Evolutionary conservation across 768 basidiomycete species (phyloP).

Genomic region (Tricholoma saponaceum): DNA sequence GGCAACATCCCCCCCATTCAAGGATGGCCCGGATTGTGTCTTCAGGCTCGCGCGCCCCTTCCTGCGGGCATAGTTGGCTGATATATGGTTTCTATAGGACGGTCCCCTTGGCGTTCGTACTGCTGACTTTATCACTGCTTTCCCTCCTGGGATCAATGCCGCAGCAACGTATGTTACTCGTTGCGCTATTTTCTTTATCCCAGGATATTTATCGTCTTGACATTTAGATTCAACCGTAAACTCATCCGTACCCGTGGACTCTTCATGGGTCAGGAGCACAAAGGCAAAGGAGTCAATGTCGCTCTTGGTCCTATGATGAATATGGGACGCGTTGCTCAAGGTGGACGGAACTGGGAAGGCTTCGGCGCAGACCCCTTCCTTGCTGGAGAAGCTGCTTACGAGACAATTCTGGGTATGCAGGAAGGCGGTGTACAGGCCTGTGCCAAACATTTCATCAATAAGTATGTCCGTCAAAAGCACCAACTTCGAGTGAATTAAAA

Average conservation of each 20-base stretch:
- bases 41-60: constrained; percentile 41
- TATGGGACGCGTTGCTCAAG: constrained; percentile 73
- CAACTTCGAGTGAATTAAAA: constrained; percentile 17
- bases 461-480: constrained; percentile 79
- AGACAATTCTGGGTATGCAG: constrained; percentile 84
- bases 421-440: constrained; percentile 77
- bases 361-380: constrained; percentile 90
- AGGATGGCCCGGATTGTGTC: constrained; percentile 66
- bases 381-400: constrained; percentile 68
- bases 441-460: no score
- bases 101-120: constrained; percentile 77
- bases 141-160: constrained; percentile 78
- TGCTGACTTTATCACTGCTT: constrained; percentile 68
- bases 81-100: constrained; percentile 34
- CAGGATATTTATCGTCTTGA: no score
- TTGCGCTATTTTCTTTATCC: no score
- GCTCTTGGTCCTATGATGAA: constrained; percentile 86
- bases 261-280: constrained; percentile 80
- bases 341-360: constrained; percentile 92
- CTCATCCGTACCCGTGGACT: constrained; percentile 74
- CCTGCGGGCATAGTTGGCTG: not conserved
- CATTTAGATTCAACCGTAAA: constrained; percentile 75
- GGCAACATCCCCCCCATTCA: constrained; percentile 56
- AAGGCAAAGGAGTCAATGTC: constrained; percentile 79
- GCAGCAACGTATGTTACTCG: constrained; percentile 63